Percentiles rank a stretch among this genome's conserved stretches.
Evolutionary conservation across 305 asterid species (phyloP).

Genomic region (Plantago rigida): DNA sequence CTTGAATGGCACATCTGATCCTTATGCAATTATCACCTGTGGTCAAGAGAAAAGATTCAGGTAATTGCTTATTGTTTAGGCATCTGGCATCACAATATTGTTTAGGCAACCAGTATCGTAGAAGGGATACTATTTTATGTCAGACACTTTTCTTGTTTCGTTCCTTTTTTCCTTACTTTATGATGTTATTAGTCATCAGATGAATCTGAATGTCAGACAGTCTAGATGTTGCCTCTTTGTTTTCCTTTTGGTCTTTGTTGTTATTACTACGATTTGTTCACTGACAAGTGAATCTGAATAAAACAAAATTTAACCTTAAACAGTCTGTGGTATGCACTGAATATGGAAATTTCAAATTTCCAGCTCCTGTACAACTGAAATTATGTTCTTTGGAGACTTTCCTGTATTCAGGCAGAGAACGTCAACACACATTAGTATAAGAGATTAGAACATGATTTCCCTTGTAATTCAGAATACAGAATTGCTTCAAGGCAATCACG

Average conservation of each 20-base stretch:
- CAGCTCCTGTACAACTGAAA: no score
- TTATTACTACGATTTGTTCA: constrained; percentile 7
- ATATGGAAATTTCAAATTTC: no score
- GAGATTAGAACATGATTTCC: no score
- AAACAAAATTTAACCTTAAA: no score
- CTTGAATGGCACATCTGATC: constrained; percentile 86
- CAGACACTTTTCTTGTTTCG: constrained; percentile 19
- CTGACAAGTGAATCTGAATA: no score
- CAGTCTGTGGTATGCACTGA: no score
- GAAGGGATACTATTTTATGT: constrained; percentile 22
- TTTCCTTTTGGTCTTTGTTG: constrained; percentile 11
- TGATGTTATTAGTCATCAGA: constrained; percentile 6
- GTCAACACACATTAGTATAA: no score
- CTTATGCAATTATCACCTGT: constrained; percentile 83
- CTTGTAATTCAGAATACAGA: no score
- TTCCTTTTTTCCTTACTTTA: constrained; percentile 20
- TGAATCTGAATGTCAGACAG: no score
- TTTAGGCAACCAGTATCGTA: constrained; percentile 24
- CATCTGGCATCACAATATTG: constrained; percentile 24
- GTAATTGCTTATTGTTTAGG: constrained; percentile 43
- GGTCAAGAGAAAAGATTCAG: constrained; percentile 81
- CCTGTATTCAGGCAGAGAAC: no score
- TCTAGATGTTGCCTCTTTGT: constrained; percentile 8
- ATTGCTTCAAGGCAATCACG: no score
- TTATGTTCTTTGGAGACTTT: no score